Base-by-base conservation (phyloP, 202 grass and related monocot genomes). In the Hordeum pubiflorum region DNA sequence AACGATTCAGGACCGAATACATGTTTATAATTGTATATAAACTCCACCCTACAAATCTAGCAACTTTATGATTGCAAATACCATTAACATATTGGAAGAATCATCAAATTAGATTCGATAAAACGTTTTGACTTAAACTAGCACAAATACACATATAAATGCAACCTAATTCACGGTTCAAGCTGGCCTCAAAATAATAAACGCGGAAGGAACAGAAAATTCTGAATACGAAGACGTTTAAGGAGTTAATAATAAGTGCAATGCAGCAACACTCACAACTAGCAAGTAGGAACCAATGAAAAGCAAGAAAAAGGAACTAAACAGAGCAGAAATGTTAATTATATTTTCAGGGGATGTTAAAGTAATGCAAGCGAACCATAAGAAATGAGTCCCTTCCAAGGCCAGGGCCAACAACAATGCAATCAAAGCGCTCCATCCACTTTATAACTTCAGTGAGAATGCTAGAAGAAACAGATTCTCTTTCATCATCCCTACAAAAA, bases 361-460 rank as follows among this genome's bases (percentile, higher is more conserved):
- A 60, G 40, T 9, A 63, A 58, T 26, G 84, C 33, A 72, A 79
- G n/a, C 78, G 65, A 78, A 97, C 95, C 92, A 94, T 75, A 83
- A 98, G 90, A 94, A 98, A 98, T 8, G 88, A 81, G 58, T 98
- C 95, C 74, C 95, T 91, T 79, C 95, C 95, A 40, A 98, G 92
- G 29, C 92, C 95, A 26, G 92, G 95, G 54, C 95, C 95, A 79
- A 98, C 86, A 78, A 98, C 90, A 64, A 98, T 86, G 82, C 95
- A 98, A 82, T 98, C 95, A 83, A 98, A 98, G 31, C 86, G 87
- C 73, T 91, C 88, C 86, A 98, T 87, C 95, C 95, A 98, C 77
- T 91, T 97, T 40, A 58, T 62, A 83, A 98, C 84, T 89, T 98
- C 95, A 62, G 73, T 60, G 46, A 98, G 92, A 84, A 98, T 85